Base-by-base conservation (phyloP, 2,329 filamentous ascomycete genomes). In the Cytospora schulzeri region DNA sequence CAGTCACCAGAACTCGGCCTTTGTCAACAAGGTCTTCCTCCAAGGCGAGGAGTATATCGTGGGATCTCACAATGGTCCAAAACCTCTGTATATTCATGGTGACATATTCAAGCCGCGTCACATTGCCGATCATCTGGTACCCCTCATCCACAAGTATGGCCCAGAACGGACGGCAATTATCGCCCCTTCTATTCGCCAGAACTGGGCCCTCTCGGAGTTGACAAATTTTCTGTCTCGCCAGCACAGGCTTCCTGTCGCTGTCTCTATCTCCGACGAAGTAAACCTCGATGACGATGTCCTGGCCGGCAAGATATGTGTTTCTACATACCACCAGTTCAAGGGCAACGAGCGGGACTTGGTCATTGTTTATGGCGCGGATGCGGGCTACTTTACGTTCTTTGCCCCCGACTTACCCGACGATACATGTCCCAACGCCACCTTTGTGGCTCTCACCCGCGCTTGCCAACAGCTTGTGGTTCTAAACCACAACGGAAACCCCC, bases 291-390 rank as follows among this genome's bases (percentile, higher is more conserved):
- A 74, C 22, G 60, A 29, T 2, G 70, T 73, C 6, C 71, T 70
- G 6, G 22, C 66, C 4, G 70, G 72, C 14, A 76, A 76, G 59
- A 15, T 75, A 24, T 71, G 71, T 12, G 64, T 74, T 14, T 73
- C 72, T 17, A 74, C 72, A 0, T 73, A 73, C 52, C 73, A 76
- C 41, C 72, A 74, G 48, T 76, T 76, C 64, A 76, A 76, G 51
- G 73, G 73, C 5, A 72, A 68, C 51, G 73, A 76, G 65, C 72
- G 73, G 19, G 64, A 73, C 41, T 60, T 76, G 1, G 52, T 75
- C 4, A 71, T 76, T 50, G 62, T 75, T 2, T 63, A 72, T 33
- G 70, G 68, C 6, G 66, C 71, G 0, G 72, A 75, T 48, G 57
- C 69, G 15, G 67, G 67, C 0, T 75, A 70, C 56, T 75, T 75